A percentile compares a stretch with the other conserved stretches of the same genome.
phyloP scores from a whole-genome alignment of 768 basidiomycete species.

The Dentipellis sp. region DNA sequence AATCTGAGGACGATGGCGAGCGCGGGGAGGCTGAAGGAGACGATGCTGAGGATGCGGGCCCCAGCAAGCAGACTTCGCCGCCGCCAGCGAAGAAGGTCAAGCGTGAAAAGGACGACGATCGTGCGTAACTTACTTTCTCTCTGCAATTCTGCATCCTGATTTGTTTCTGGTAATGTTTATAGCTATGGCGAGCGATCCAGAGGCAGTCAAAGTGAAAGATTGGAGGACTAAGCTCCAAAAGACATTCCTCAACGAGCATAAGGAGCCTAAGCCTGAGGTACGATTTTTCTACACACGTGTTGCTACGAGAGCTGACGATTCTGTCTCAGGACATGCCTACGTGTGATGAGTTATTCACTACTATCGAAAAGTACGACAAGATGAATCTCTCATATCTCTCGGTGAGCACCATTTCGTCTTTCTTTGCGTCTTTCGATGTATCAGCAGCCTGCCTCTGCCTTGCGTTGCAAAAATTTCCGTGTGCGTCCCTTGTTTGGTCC shows the following conservation, averaged over 20 bases:
- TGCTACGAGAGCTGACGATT: not conserved
- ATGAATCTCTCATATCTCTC: slow-evolving; percentile 72
- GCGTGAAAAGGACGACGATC: slow-evolving; percentile 46
- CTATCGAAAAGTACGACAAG: slow-evolving; percentile 65
- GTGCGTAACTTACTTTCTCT: slow-evolving; percentile 25
- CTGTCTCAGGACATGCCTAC: slow-evolving; percentile 62
- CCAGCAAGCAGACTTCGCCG: slow-evolving; percentile 45
- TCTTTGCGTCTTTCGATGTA: not conserved
- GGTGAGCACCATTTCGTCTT: slow-evolving; percentile 21
- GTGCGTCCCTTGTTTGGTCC: not conserved
- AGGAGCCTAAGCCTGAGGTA: slow-evolving; percentile 57
- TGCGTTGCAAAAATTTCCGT: not conserved
- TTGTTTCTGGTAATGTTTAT: slow-evolving; percentile 18
- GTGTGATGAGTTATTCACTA: slow-evolving; percentile 62
- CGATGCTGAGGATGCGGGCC: slow-evolving; percentile 26
- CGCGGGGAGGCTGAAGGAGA: slow-evolving; percentile 25
- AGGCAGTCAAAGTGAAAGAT: slow-evolving; percentile 70
- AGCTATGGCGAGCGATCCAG: slow-evolving; percentile 43
- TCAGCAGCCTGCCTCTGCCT: no score
- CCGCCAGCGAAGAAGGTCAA: slow-evolving; percentile 54
- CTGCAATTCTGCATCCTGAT: not conserved
- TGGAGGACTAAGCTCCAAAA: slow-evolving; percentile 93
- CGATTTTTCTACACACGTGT: slow-evolving; percentile 14
- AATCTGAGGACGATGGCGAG: slow-evolving; percentile 58
- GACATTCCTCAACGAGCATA: slow-evolving; percentile 64